Conservation (phyloP, 1,284 basidiomycete genomes). For the Ceratobasidium sp. region DNA sequence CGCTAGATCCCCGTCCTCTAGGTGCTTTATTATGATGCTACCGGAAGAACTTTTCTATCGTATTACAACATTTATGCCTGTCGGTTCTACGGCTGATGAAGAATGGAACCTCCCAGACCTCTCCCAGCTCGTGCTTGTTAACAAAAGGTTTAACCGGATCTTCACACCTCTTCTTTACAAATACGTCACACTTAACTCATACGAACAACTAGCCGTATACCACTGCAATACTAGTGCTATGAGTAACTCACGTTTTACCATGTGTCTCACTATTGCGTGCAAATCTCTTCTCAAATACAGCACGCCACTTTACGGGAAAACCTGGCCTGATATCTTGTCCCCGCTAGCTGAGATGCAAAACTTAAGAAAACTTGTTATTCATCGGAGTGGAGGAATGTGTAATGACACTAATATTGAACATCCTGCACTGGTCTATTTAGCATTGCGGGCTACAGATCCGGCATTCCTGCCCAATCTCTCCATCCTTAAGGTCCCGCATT, state of each 20-base stretch:
- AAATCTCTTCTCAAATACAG: neutral
- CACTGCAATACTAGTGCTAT: neutral
- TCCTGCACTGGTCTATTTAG: conserved; percentile 8
- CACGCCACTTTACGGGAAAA: neutral
- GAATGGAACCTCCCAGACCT: neutral
- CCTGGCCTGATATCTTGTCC: conserved; percentile 2
- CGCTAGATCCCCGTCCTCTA: neutral
- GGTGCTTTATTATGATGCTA: neutral
- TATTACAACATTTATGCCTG: neutral
- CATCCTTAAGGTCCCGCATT: neutral
- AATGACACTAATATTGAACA: neutral
- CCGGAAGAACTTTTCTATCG: conserved; percentile 20
- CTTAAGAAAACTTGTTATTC: neutral
- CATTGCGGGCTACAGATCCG: neutral
- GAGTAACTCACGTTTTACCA: neutral
- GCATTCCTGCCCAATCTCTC: conserved; percentile 15
- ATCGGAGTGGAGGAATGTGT: neutral
- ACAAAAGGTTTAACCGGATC: neutral
- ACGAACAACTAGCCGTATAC: neutral
- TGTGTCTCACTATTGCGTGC: neutral
- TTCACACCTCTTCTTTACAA: conserved; percentile 23
- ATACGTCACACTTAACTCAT: conserved; percentile 10
- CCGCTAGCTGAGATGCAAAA: neutral
- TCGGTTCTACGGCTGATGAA: neutral
- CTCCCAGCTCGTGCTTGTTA: conserved; percentile 18